phyloP scores from a whole-genome alignment of 2,329 filamentous ascomycete species.

The Aspergillus costaricaensis region DNA sequence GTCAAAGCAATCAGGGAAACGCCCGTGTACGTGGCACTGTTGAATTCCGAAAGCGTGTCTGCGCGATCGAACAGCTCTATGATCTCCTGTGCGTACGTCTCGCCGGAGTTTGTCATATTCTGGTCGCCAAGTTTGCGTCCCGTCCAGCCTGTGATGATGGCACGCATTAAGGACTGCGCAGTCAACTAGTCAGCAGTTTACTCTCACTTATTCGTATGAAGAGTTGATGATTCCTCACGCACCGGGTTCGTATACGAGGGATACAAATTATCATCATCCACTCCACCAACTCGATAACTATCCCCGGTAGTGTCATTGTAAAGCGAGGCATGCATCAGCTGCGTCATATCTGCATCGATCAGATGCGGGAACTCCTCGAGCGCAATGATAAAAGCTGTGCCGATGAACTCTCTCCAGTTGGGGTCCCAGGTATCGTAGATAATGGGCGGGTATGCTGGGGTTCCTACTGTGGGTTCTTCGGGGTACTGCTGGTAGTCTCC shows the following conservation, averaged over 20 bases:
- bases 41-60: slow-evolving; percentile 64
- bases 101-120: slow-evolving; percentile 62
- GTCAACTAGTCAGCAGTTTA: too few relatives aligned
- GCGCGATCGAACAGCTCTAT: slow-evolving; percentile 59
- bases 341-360: slow-evolving; percentile 40
- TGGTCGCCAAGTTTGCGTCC: slow-evolving; percentile 55
- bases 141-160: slow-evolving; percentile 61
- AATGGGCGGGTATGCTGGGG: slow-evolving; percentile 48
- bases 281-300: slow-evolving; percentile 61
- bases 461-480: slow-evolving; percentile 59
- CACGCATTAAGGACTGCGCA: slow-evolving; percentile 57
- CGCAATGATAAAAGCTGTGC: slow-evolving; percentile 59
- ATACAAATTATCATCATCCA: slow-evolving; percentile 64
- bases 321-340: slow-evolving; percentile 56
- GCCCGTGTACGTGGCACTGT: slow-evolving; percentile 64
- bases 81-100: slow-evolving; percentile 58
- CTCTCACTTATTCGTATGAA: too few relatives aligned
- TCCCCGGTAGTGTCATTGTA: slow-evolving; percentile 61
- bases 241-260: slow-evolving; percentile 59
- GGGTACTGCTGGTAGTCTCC: slow-evolving; percentile 37
- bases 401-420: slow-evolving; percentile 66
- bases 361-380: slow-evolving; percentile 60
- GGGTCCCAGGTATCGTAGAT: slow-evolving; percentile 64
- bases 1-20: slow-evolving; percentile 62
- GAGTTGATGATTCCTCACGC: too few relatives aligned